phyloP scores from a whole-genome alignment of 129 eudicot genomes.

The Arctium minus region DNA sequence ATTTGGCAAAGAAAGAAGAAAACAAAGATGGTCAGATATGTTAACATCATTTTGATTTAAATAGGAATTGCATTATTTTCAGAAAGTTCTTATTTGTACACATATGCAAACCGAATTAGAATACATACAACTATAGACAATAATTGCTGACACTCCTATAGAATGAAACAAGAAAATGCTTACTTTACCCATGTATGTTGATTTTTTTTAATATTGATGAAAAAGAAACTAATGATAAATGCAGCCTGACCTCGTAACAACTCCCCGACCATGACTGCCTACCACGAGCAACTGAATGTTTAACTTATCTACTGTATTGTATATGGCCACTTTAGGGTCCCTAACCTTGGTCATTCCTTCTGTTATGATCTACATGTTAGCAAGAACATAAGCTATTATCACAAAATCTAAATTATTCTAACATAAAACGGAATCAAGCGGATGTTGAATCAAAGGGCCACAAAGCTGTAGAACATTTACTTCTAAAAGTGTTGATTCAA shows the following conservation, averaged over 20 bases:
- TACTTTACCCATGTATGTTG: neutral
- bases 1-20: neutral
- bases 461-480: neutral
- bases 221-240: too few species aligned
- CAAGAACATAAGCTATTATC: neutral
- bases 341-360: constrained; percentile 31
- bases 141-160: constrained; percentile 40
- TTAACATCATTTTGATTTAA: neutral
- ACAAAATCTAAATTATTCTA: neutral
- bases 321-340: constrained; percentile 40
- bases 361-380: constrained; percentile 24
- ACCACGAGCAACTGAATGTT: constrained; percentile 36
- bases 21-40: neutral
- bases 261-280: constrained; percentile 36
- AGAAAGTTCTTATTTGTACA: constrained; percentile 8
- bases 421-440: neutral
- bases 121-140: neutral
- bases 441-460: neutral
- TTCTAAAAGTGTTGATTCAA: neutral
- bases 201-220: neutral
- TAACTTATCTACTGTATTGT: constrained; percentile 29
- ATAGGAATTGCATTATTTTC: neutral
- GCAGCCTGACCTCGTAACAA: constrained; percentile 27
- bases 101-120: neutral
- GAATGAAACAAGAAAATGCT: neutral